Base-by-base conservation (phyloP, 2,329 filamentous ascomycete genomes). In the Colletotrichum salicis region DNA sequence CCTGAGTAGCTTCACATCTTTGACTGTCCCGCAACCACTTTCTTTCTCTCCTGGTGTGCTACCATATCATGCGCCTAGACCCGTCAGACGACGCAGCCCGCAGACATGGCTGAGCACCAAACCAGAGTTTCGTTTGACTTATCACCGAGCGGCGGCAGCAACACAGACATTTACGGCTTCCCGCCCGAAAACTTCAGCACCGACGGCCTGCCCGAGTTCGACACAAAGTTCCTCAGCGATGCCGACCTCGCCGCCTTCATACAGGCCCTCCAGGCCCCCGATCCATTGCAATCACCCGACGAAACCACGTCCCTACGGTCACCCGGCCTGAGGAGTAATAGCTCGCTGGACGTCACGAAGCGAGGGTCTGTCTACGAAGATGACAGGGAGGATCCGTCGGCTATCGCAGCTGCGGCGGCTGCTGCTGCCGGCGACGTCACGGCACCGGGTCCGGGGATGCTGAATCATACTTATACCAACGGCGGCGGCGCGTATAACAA, bases 241-340 rank as follows among this genome's bases (percentile, higher is more conserved):
- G 90, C 90, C 71, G 92, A 97, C 78, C 85, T 97, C 37, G 86
- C 89, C 48, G 91, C 93, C 66, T 98, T 98, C 80, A 91, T 93
- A 72, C 90, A 89, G 71, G 96, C 96, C 8, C 88, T 98, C 10
- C 89, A 90, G n/a, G 94, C 93, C 1, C 94, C 95, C 0, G 94
- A 97, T 73, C 89, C 90, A 1, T 87, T 92, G 52, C 91, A 93
- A 45, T 91, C 88, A 13, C 86, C 89, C 60, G 91, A 92, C 58
- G 85, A 86, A 55, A 76, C 76, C 5, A 79, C 78, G 22, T 81
- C 83, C 80, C 80, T 77, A 72, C 85, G 76, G 74, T 85, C 83
- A 67, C 83, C 82, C 68, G 80, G 76, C 79, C 83, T 78, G 71
- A 83, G 79, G 63, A 84, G 82, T 72, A 76, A 79, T 10, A 80